Conservation (phyloP, 805 yeast genomes). For the Ogataea polymorpha region DNA sequence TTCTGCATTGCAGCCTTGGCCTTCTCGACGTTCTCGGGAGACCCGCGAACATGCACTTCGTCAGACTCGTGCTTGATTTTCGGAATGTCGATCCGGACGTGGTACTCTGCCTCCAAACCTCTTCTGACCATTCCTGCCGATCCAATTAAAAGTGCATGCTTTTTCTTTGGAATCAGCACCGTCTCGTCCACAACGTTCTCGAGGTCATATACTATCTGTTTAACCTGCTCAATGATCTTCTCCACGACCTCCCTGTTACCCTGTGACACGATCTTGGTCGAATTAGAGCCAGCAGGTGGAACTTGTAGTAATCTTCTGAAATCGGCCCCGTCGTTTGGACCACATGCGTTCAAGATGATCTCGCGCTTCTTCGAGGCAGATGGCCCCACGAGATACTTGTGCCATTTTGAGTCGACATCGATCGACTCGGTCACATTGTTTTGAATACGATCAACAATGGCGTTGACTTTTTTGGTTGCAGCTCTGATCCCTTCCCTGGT, state of each 20-base stretch:
- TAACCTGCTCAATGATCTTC: conserved; percentile 59
- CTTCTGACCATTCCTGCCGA: conserved; percentile 75
- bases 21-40: conserved; percentile 59
- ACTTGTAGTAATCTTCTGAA: conserved; percentile 59
- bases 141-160: conserved; percentile 77
- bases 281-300: conserved; percentile 64
- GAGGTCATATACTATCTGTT: conserved; percentile 57
- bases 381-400: conserved; percentile 73
- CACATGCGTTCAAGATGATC: conserved; percentile 78
- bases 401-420: conserved; percentile 70
- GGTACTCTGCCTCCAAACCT: conserved; percentile 64
- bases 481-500: conserved; percentile 69
- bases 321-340: conserved; percentile 47
- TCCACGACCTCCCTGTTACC: conserved; percentile 78
- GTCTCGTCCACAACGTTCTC: conserved; percentile 56
- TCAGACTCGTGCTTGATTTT: conserved; percentile 49
- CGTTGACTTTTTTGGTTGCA: conserved; percentile 62
- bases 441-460: conserved; percentile 61
- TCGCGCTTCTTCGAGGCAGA: conserved; percentile 72
- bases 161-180: conserved; percentile 62
- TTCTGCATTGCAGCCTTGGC: conserved; percentile 61
- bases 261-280: conserved; percentile 55
- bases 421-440: conserved; percentile 57
- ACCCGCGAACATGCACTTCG: conserved; percentile 56
- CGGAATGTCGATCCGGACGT: conserved; percentile 67